These are phyloP conservation scores for Wickerhamiella musiphila DNA, from an alignment of 805 yeast species.

Conservation along the genomic window DNA sequence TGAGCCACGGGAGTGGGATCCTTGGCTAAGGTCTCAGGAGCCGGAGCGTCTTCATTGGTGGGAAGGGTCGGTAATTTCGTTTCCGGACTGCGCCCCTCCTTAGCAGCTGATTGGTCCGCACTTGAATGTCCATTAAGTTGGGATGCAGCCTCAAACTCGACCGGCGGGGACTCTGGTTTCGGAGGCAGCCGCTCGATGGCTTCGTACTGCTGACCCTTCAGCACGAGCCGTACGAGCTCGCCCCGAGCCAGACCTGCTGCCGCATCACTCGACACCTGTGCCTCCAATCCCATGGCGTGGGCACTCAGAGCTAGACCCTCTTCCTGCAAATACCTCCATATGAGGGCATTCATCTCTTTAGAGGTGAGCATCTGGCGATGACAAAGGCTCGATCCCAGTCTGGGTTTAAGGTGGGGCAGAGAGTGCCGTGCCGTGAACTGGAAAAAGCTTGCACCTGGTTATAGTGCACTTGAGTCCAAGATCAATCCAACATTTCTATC, in stretches of 20 bases:
- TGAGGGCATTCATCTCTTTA: constrained; percentile 69
- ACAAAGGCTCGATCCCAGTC: neutral
- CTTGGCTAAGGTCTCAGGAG: no score
- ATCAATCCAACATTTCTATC: no score
- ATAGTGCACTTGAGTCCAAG: no score
- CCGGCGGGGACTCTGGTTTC: neutral
- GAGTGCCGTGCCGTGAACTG: neutral
- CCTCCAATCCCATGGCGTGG: constrained; percentile 60
- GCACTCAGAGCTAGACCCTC: constrained; percentile 49
- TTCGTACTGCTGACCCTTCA: constrained; percentile 68
- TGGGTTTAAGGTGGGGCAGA: neutral
- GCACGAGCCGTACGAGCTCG: constrained; percentile 62
- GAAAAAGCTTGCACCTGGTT: neutral
- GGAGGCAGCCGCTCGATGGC: constrained; percentile 33
- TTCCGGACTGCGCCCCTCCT: constrained; percentile 1
- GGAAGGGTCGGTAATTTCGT: no score
- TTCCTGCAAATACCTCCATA: constrained; percentile 88
- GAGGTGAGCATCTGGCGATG: constrained; percentile 38
- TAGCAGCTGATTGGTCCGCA: neutral
- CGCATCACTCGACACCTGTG: constrained; percentile 34
- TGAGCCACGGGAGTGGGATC: no score
- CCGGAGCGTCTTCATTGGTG: no score
- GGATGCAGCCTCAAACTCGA: neutral
- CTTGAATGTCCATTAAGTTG: neutral
- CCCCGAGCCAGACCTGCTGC: constrained; percentile 52